A percentile compares a stretch with the other conserved stretches of the same genome.
Conservation (phyloP, 2,329 filamentous ascomycete species). For the Daldinia sp. region DNA sequence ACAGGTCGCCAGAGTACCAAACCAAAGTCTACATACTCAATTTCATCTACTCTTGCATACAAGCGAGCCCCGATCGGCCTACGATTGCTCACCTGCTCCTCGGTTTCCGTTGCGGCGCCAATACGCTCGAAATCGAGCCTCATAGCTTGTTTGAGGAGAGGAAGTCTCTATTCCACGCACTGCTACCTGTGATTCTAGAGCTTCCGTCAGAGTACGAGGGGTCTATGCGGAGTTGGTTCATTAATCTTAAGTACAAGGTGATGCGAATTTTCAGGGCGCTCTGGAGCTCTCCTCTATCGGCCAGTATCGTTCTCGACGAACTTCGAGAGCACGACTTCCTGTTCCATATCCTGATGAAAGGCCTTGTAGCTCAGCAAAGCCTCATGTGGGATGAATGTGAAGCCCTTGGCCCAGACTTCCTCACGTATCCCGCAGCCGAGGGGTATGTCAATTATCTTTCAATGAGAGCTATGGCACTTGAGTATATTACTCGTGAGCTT, state of each 20-base stretch:
- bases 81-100: conserved; percentile 92
- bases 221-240: conserved; percentile 74
- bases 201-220: conserved; percentile 72
- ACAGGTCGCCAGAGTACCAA: conserved; percentile 77
- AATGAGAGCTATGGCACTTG: conserved; percentile 80
- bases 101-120: conserved; percentile 83
- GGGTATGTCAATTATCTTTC: conserved; percentile 83
- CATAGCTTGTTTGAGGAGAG: conserved; percentile 77
- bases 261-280: conserved; percentile 82
- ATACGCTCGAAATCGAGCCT: conserved; percentile 74
- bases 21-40: conserved; percentile 88
- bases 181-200: conserved; percentile 77
- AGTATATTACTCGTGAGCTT: conserved; percentile 88
- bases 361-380: conserved; percentile 76
- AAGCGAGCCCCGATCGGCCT: conserved; percentile 79
- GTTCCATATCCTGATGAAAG: conserved; percentile 79
- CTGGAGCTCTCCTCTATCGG: conserved; percentile 85
- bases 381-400: conserved; percentile 80
- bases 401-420: conserved; percentile 73
- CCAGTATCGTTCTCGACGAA: conserved; percentile 79
- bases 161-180: conserved; percentile 84
- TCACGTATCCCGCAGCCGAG: conserved; percentile 73
- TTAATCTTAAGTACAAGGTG: conserved; percentile 75
- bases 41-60: conserved; percentile 84
- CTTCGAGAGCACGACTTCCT: conserved; percentile 83